Evolutionary conservation across 2,329 filamentous ascomycete genomes (phyloP).

Genomic region (Rhinocladiella similis): DNA sequence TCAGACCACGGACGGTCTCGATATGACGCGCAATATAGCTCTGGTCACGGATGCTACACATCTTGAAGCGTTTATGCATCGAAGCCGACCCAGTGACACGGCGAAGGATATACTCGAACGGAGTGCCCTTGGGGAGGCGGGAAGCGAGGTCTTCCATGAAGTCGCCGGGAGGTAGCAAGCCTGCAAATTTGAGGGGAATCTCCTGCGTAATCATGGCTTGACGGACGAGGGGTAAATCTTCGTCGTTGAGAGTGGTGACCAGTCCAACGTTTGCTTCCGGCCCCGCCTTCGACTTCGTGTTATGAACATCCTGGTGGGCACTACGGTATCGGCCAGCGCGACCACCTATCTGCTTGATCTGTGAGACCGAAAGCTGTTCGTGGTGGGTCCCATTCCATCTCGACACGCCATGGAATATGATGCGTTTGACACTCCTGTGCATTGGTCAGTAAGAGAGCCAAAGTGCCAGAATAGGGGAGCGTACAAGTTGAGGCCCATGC

Average conservation of each 20-base stretch:
- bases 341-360: conserved; percentile 93
- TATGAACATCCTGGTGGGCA: conserved; percentile 55
- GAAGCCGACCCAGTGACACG: conserved; percentile 70
- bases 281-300: conserved; percentile 1
- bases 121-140: conserved; percentile 78
- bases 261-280: conserved; percentile 56
- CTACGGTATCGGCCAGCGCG: conserved; percentile 84
- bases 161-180: conserved; percentile 69
- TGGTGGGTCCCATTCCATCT: conserved; percentile 68
- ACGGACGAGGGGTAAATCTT: conserved; percentile 65
- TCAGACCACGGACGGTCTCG: conserved; percentile 66
- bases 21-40: conserved; percentile 72
- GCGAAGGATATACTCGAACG: conserved; percentile 78
- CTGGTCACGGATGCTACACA: conserved; percentile 65
- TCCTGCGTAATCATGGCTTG: conserved; percentile 64
- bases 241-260: conserved; percentile 74
- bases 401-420: conserved; percentile 76
- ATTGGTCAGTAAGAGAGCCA: conserved; percentile 12
- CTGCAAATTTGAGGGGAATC: conserved; percentile 67
- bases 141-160: conserved; percentile 74
- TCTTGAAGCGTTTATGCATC: conserved; percentile 65
- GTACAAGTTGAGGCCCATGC: conserved; percentile 93
- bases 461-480: conserved; percentile 27
- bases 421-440: conserved; percentile 71
- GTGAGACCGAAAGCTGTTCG: conserved; percentile 65